Evolutionary conservation across 176 grass and related monocot genomes (phyloP).

Genomic region (Phragmites australis): DNA sequence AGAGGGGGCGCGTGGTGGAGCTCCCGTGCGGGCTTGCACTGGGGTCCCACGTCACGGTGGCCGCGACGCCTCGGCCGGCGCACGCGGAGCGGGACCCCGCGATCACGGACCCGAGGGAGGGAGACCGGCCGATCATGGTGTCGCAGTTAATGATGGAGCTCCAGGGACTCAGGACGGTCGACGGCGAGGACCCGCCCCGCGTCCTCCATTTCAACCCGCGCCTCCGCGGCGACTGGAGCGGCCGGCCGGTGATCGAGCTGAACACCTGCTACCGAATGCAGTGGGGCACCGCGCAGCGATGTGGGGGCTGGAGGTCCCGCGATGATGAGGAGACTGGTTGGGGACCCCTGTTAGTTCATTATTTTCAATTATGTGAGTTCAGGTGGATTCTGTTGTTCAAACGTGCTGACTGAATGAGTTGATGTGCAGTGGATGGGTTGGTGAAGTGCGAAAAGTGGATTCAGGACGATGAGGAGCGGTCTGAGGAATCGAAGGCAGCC

Average conservation of each 20-base stretch:
- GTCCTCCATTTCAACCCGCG: constrained; percentile 81
- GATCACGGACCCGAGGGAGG: constrained; percentile 49
- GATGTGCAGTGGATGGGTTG: constrained; percentile 71
- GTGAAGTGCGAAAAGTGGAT: constrained; percentile 84
- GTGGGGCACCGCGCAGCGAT: constrained; percentile 63
- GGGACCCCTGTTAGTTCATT: constrained; percentile 26
- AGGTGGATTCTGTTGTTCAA: constrained; percentile 20
- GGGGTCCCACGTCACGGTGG: constrained; percentile 75
- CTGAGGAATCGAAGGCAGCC: constrained; percentile 26
- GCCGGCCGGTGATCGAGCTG: constrained; percentile 62
- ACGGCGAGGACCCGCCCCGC: constrained; percentile 69
- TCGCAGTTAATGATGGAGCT: constrained; percentile 80
- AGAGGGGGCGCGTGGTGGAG: constrained; percentile 43
- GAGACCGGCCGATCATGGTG: constrained; percentile 50
- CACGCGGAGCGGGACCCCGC: constrained; percentile 53
- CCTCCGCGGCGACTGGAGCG: constrained; percentile 70
- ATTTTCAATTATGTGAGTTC: not conserved
- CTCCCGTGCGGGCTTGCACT: constrained; percentile 67
- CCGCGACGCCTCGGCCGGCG: constrained; percentile 48
- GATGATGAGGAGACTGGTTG: constrained; percentile 63
- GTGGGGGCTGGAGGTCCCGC: constrained; percentile 54
- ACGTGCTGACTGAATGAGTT: constrained; percentile 2
- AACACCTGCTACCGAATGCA: constrained; percentile 89
- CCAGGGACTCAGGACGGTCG: constrained; percentile 65
- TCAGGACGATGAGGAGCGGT: constrained; percentile 31